Conservation (phyloP, 495 filamentous ascomycete genomes). For the Cercophora samala region DNA sequence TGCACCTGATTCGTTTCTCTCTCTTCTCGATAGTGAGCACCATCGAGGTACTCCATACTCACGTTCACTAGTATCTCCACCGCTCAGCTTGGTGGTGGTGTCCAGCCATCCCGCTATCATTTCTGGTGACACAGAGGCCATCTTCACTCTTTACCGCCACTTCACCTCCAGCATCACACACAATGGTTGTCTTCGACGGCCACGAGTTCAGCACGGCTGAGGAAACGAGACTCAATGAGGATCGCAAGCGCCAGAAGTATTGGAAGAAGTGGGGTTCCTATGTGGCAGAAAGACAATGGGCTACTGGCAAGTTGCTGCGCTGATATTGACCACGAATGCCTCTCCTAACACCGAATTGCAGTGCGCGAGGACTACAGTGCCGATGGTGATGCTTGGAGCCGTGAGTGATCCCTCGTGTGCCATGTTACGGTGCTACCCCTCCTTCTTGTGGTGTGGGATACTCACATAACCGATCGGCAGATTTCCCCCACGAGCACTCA, state of each 20-base stretch:
- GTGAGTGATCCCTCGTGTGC: slow-evolving; percentile 50
- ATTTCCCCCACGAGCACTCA: slow-evolving; percentile 91
- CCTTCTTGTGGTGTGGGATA: neutral
- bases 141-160: slow-evolving; percentile 6
- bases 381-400: slow-evolving; percentile 94
- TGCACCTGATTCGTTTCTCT: slow-evolving; percentile 2
- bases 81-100: neutral
- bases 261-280: slow-evolving; percentile 96
- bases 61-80: neutral
- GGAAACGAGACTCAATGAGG: slow-evolving; percentile 83
- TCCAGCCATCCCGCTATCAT: neutral
- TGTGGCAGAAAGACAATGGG: slow-evolving; percentile 79
- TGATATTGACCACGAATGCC: neutral
- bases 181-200: slow-evolving; percentile 84
- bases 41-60: neutral
- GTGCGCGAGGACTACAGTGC: slow-evolving; percentile 87
- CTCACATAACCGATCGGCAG: slow-evolving; percentile 41
- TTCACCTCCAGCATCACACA: slow-evolving; percentile 1
- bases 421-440: neutral
- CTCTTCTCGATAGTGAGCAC: neutral
- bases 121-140: neutral
- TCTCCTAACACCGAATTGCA: slow-evolving; percentile 36
- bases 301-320: slow-evolving; percentile 59
- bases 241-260: slow-evolving; percentile 72
- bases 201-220: slow-evolving; percentile 81